Evolutionary conservation across 1,139 yeast species (phyloP).

Genomic region (Protomyces inundatus): DNA sequence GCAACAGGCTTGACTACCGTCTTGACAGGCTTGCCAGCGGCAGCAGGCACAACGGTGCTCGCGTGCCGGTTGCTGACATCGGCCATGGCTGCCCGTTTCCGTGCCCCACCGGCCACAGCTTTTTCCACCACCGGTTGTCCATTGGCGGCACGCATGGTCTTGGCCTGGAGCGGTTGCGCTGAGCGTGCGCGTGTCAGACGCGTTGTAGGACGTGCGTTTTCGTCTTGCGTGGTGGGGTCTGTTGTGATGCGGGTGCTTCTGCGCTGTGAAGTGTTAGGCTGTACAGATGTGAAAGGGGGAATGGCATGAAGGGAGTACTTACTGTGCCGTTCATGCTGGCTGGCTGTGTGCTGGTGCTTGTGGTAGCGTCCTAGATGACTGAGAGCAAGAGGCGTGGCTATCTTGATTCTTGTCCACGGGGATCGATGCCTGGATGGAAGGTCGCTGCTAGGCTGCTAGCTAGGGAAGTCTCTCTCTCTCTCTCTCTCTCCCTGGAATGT

Average conservation of each 20-base stretch:
- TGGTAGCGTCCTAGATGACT: too few relatives aligned
- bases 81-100: slow-evolving; percentile 39
- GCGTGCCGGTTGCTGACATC: slow-evolving; percentile 37
- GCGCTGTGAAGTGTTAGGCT: not conserved
- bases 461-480: too few relatives aligned
- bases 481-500: too few relatives aligned
- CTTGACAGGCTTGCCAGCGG: slow-evolving; percentile 4
- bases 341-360: too few relatives aligned
- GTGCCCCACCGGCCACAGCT: slow-evolving; percentile 6
- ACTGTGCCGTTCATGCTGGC: not conserved
- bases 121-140: not conserved
- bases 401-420: too few relatives aligned
- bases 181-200: slow-evolving; percentile 21
- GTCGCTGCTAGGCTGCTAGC: too few relatives aligned
- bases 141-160: not conserved
- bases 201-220: slow-evolving; percentile 22
- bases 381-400: too few relatives aligned
- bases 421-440: too few relatives aligned
- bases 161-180: not conserved
- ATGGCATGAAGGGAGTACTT: not conserved
- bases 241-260: slow-evolving; percentile 15
- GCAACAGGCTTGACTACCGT: slow-evolving; percentile 4
- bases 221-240: slow-evolving; percentile 13
- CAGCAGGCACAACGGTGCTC: slow-evolving; percentile 3
- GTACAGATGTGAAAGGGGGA: not conserved